Percentiles rank a stretch among this genome's conserved stretches.
These are phyloP conservation scores for Sequoiadendron giganteum DNA, from an alignment of 75 land plant species.

Conservation along the genomic window DNA sequence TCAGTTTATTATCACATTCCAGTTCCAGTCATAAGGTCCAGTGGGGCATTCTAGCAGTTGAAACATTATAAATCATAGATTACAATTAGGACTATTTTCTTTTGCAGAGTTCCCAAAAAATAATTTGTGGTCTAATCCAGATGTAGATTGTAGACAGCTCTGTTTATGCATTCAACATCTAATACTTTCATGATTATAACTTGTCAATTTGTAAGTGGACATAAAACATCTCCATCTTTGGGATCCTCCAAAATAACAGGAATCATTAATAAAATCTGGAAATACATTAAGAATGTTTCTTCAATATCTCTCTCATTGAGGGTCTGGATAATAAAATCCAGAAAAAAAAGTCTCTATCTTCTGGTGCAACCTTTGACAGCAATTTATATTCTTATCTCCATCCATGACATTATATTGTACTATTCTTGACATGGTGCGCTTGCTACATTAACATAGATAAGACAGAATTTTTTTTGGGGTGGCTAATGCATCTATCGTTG, in stretches of 20 bases:
- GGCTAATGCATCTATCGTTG: too few relatives aligned
- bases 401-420: too few relatives aligned
- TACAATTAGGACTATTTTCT: not conserved
- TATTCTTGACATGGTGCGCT: too few relatives aligned
- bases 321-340: not conserved
- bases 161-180: not conserved
- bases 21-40: not conserved
- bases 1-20: not conserved
- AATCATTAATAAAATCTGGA: not conserved
- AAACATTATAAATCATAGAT: not conserved
- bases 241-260: not conserved
- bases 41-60: not conserved
- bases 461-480: too few relatives aligned
- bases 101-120: not conserved
- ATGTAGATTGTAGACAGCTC: not conserved
- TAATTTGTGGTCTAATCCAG: not conserved
- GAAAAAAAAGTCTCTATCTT: not conserved
- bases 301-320: not conserved
- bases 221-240: not conserved
- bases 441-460: too few relatives aligned
- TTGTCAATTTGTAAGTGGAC: not conserved
- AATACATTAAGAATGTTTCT: not conserved
- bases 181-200: not conserved
- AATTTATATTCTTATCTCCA: not conserved
- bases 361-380: not conserved